Evolutionary conservation across 192 early-diverging fungal species (phyloP).

Genomic region (Dimargaris verticillata): DNA sequence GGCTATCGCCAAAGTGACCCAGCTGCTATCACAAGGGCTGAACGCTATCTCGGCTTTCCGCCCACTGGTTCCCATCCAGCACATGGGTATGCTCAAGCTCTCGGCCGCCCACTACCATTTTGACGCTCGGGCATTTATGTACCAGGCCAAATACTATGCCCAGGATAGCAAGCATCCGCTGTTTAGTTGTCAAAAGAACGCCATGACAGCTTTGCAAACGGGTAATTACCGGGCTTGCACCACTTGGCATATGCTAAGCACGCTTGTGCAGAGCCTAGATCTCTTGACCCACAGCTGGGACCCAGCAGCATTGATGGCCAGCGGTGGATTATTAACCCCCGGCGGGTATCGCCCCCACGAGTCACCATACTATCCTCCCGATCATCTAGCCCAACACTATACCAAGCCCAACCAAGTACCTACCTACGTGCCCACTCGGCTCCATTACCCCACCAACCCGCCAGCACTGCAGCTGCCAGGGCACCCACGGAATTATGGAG

Average conservation of each 20-base stretch:
- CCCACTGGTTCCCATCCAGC: neutral
- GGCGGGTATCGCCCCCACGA: too few relatives aligned
- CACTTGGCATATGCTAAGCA: constrained; percentile 7
- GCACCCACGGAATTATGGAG: neutral
- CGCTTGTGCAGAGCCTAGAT: neutral
- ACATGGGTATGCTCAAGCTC: neutral
- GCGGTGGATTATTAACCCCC: too few relatives aligned
- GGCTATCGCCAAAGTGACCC: too few relatives aligned
- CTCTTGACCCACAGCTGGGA: neutral
- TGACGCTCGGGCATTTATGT: constrained; percentile 17
- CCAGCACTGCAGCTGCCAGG: neutral
- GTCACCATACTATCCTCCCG: constrained; percentile 1
- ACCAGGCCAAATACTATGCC: constrained; percentile 2
- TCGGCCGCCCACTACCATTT: constrained; percentile 22
- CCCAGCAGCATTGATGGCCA: too few relatives aligned
- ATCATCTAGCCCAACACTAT: neutral
- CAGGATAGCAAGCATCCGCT: neutral
- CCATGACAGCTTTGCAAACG: constrained; percentile 1
- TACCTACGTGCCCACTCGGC: neutral
- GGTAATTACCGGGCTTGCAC: constrained; percentile 7
- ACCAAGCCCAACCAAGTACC: neutral
- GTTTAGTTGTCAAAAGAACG: constrained; percentile 3
- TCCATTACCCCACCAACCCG: neutral
- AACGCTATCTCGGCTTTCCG: neutral
- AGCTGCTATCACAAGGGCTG: too few relatives aligned